phyloP scores from a whole-genome alignment of 73 alveolate species.

The Uronychia setigera region DNA sequence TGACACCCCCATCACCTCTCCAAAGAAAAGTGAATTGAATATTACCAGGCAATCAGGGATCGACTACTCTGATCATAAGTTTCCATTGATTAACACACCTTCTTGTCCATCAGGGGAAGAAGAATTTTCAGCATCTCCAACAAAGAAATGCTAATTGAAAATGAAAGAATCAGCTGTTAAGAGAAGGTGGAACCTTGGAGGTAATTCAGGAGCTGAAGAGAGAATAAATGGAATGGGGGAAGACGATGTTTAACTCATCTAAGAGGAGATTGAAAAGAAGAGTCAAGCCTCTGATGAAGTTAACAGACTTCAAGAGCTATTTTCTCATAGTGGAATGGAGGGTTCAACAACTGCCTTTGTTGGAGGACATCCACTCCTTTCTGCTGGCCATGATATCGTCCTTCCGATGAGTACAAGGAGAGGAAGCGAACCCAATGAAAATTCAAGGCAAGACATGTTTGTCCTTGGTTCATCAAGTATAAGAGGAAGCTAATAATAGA shows the following conservation, averaged over 20 bases:
- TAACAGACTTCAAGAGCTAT: background rate
- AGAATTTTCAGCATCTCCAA: background rate
- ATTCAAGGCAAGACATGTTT: too few species aligned
- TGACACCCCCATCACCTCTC: background rate
- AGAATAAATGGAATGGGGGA: too few species aligned
- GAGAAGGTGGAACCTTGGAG: background rate
- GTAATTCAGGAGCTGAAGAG: background rate
- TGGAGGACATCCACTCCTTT: background rate
- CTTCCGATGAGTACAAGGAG: background rate
- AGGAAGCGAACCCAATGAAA: too few species aligned
- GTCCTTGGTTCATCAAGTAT: too few species aligned
- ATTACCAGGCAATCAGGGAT: background rate
- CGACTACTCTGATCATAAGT: background rate
- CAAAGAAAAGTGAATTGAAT: background rate
- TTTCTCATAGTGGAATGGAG: background rate
- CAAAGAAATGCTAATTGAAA: background rate
- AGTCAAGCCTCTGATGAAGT: background rate
- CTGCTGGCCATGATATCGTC: background rate
- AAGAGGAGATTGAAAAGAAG: background rate
- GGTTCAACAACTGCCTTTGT: background rate
- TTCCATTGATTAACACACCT: background rate
- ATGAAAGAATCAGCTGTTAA: background rate
- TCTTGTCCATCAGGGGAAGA: background rate
- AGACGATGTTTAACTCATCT: too few species aligned
- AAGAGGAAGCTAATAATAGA: too few species aligned